Base-by-base conservation (phyloP, 176 grass and related monocot genomes). In the Oryza glumipatula region DNA sequence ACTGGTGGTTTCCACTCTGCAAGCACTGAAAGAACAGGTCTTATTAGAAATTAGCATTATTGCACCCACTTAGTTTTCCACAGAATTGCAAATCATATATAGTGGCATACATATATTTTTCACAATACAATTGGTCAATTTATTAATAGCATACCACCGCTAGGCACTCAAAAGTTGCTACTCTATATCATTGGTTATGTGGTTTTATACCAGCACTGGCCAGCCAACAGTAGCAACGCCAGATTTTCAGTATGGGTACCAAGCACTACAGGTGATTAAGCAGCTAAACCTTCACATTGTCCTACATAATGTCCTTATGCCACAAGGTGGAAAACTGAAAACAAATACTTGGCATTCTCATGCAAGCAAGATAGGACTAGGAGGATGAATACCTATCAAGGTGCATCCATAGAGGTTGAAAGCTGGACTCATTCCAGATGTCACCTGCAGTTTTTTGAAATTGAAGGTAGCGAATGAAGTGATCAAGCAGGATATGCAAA, bases 1-100 rank as follows among this genome's bases (percentile, higher is more conserved):
- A 98, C 96, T 85, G 96, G 96, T 77, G 96, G 96, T 84, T 98
- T 98, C 96, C 96, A 98, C 82, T 98, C 96, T 33, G 96, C 96
- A 92, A 98, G 96, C 61, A 98, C 96, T 98, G 80, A 61, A 83
- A 46, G 83, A 65, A 67, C 71, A 91, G 26, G 43, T 9, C 58
- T 79, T 73, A 82, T 83, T 68, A 82, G 85, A 90, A 75, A 80
- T 22, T 75, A 81, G 63, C 48, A 76, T 67, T 73, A 56, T 64
- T 39, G 2, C 36, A 77, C 24, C 0, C 14, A 51, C 26, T 11
- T 72, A 36, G 56, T 28, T 68, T 56, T 47, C 61, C 39, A 85
- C 58, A 49, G 67, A 69, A 70, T 39, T 65, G 30, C 51, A 71
- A 32, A 43, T 36, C 74, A 71, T 2, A 85, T 44, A 44, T 44